Evolutionary conservation across 2,329 filamentous ascomycete species (phyloP).

Genomic region (Epicoccum sorghinum): DNA sequence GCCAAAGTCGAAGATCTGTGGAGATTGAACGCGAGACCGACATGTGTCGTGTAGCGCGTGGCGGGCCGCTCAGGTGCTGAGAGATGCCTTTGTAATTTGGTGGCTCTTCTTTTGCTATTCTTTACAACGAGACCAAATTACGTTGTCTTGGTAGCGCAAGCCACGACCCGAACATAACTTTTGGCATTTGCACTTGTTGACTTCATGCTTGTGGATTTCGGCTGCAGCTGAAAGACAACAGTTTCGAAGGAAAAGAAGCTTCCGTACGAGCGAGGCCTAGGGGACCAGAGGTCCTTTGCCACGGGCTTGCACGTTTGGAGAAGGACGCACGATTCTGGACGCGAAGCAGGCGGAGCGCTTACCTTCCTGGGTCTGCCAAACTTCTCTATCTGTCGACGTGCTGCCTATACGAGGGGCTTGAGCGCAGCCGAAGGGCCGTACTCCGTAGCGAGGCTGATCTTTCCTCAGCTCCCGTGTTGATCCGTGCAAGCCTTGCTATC

Average conservation of each 20-base stretch:
- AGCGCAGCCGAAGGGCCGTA: slow-evolving; percentile 1
- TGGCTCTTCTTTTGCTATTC: not conserved
- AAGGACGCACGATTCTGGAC: not conserved
- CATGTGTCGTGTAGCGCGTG: slow-evolving; percentile 5
- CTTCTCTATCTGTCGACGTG: not conserved
- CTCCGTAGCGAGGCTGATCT: slow-evolving; percentile 5
- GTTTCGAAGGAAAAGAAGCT: not conserved
- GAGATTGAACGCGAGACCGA: not conserved
- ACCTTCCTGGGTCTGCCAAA: slow-evolving; percentile 1
- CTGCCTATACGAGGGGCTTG: not conserved
- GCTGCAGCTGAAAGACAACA: not conserved
- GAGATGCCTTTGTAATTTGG: slow-evolving; percentile 1
- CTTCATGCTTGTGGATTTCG: not conserved
- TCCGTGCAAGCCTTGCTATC: slow-evolving; percentile 11
- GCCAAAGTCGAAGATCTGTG: not conserved
- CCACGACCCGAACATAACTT: slow-evolving; percentile 3
- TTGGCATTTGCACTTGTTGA: not conserved
- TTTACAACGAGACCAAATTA: not conserved
- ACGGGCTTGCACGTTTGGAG: slow-evolving; percentile 3
- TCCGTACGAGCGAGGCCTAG: not conserved
- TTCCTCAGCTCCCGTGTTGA: not conserved
- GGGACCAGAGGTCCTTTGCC: not conserved
- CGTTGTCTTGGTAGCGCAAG: slow-evolving; percentile 2
- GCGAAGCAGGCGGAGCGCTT: not conserved
- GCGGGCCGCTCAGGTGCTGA: slow-evolving; percentile 1